Evolutionary conservation across 805 yeast genomes (phyloP).

Genomic region (Peterozyma xylosa): DNA sequence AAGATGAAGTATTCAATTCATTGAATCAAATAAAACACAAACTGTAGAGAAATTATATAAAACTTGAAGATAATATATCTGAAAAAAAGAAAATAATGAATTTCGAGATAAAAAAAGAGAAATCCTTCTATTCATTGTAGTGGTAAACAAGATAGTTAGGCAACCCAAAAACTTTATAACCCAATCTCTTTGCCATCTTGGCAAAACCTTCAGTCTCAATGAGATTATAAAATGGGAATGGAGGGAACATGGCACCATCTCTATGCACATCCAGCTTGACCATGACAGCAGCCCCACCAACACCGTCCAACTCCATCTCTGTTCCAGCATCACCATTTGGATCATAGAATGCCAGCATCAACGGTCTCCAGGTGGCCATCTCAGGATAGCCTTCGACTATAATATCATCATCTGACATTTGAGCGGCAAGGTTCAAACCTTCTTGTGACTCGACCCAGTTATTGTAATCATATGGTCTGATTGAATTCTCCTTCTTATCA

Average conservation of each 20-base stretch:
- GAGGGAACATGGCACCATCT: slow-evolving; percentile 99
- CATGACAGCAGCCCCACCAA: slow-evolving; percentile 94
- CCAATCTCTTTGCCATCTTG: slow-evolving; percentile 93
- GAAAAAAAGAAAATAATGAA: too few relatives aligned
- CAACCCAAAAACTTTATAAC: slow-evolving; percentile 84
- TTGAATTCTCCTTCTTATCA: slow-evolving; percentile 39
- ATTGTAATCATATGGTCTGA: slow-evolving; percentile 91
- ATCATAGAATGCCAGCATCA: slow-evolving; percentile 87
- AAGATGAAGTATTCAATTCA: too few relatives aligned
- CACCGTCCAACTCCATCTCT: slow-evolving; percentile 90
- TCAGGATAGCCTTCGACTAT: slow-evolving; percentile 93
- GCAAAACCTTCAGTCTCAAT: slow-evolving; percentile 98
- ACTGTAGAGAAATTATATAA: too few relatives aligned
- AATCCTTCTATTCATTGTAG: slow-evolving; percentile 54
- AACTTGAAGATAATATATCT: too few relatives aligned
- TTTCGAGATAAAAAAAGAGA: too few relatives aligned
- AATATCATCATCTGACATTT: slow-evolving; percentile 81
- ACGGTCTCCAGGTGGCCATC: slow-evolving; percentile 86
- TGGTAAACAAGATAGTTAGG: slow-evolving; percentile 94
- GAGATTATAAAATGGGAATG: slow-evolving; percentile 93
- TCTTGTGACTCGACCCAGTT: slow-evolving; percentile 88
- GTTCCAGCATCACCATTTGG: slow-evolving; percentile 51
- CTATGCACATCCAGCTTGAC: slow-evolving; percentile 98
- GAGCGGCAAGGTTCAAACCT: slow-evolving; percentile 67
- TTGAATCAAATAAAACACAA: too few relatives aligned